A percentile compares a stretch with the other conserved stretches of the same genome.
Conservation (phyloP, 1,139 yeast genomes). For the Wickerhamiella pararugosa region DNA sequence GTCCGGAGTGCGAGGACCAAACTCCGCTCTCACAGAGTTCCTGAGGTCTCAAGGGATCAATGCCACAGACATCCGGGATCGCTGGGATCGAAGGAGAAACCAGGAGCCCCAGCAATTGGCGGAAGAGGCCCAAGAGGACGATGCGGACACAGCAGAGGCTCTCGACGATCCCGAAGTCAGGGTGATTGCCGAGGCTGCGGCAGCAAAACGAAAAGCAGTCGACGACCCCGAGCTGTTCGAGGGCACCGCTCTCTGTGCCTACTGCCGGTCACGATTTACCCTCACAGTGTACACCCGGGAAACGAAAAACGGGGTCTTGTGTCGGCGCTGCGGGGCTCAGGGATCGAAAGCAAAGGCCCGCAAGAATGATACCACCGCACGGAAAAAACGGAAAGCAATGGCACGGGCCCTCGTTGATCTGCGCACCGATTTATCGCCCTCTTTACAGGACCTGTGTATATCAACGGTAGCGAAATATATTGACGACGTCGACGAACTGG, state of each 20-base stretch:
- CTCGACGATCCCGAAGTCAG: slow-evolving; percentile 16
- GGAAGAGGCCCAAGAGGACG: slow-evolving; percentile 26
- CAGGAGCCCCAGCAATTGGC: slow-evolving; percentile 14
- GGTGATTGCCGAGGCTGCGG: slow-evolving; percentile 16
- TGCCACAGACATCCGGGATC: slow-evolving; percentile 58
- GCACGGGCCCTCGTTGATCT: slow-evolving; percentile 76
- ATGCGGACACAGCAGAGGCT: slow-evolving; percentile 21
- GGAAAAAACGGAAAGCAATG: slow-evolving; percentile 58
- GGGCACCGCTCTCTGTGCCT: slow-evolving; percentile 32
- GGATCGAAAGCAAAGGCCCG: slow-evolving; percentile 26
- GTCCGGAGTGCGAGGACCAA: slow-evolving; percentile 19
- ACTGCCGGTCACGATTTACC: slow-evolving; percentile 41
- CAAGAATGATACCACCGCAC: slow-evolving; percentile 41
- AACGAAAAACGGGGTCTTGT: slow-evolving; percentile 32
- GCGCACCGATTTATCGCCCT: slow-evolving; percentile 42
- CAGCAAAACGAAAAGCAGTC: slow-evolving; percentile 14
- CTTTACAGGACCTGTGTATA: slow-evolving; percentile 72
- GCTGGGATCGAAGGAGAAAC: slow-evolving; percentile 24
- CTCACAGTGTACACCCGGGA: slow-evolving; percentile 53
- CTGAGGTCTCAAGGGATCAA: slow-evolving; percentile 62
- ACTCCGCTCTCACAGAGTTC: slow-evolving; percentile 31
- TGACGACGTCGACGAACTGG: slow-evolving; percentile 58
- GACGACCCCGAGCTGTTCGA: slow-evolving; percentile 12
- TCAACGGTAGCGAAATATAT: slow-evolving; percentile 55
- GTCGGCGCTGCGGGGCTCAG: slow-evolving; percentile 41